Base-by-base conservation (phyloP, 2,329 filamentous ascomycete species). In the Botrytis paeoniae region DNA sequence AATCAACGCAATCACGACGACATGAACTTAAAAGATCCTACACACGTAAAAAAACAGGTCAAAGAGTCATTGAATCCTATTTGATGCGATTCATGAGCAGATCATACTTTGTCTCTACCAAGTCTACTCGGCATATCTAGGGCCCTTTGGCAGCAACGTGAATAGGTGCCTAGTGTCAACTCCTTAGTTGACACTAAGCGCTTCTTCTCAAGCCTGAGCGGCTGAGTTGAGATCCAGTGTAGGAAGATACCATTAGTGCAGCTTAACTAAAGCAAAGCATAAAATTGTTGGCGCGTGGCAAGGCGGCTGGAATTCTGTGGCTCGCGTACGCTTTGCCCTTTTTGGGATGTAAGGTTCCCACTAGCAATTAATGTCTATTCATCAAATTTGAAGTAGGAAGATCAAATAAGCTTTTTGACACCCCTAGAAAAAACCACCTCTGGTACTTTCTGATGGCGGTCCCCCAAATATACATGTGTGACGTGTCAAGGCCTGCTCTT, bases 351-450 rank as follows among this genome's bases (percentile, higher is more conserved):
- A 25, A 54, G 22, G 22, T 54, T 68, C 16, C 32, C 14, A 63
- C 54, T 37, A 73, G 43, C 35, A 41, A 18, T n/a, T 37, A 64
- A 73, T 72, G 48, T 69, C 59, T n/a, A 35, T 68, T 70, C 69
- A 22, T 32, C 54, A 35, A n/a, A 32, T 7, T 37, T 25, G 39
- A n/a, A 39, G 39, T 29, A 63, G 39, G 51, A 41, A 35, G 59
- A 61, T 62, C 48, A 59, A 45, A 70, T 45, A 70, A 70, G 65
- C 39, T 61, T 70, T 57, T 32, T 41, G 48, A 43, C 57, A 61
- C 51, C 29, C 60, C 60, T 45, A 43, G n/a, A 43, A 35, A 25
- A 43, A 62, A 60, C 18, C 68, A 16, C 41, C 35, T n/a, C 25
- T 69, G n/a, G 39, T 14, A 63, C 22, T 20, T 39, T 45, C 4